Conservation (phyloP, 2,329 filamentous ascomycete species). For the Chalaropsis thielavioides region DNA sequence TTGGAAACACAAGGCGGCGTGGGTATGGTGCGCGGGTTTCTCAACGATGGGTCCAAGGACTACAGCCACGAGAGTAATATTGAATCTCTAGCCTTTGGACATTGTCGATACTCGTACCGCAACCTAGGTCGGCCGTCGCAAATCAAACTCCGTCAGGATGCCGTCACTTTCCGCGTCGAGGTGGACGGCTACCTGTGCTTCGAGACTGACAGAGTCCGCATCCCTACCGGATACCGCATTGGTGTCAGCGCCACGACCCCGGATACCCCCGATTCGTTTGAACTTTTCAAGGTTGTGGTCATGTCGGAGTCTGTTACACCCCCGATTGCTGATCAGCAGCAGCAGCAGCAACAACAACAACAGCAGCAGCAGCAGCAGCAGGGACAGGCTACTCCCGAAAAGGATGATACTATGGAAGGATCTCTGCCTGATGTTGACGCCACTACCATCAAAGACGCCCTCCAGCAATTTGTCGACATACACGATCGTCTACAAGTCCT, state of each 20-base stretch:
- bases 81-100: slow-evolving; percentile 79
- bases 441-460: slow-evolving; percentile 34
- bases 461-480: slow-evolving; percentile 64
- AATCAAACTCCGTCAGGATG: slow-evolving; percentile 55
- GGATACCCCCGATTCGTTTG: slow-evolving; percentile 87
- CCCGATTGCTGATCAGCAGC: slow-evolving; percentile 19
- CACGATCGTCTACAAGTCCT: slow-evolving; percentile 68
- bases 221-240: slow-evolving; percentile 71
- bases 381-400: slow-evolving; percentile 10
- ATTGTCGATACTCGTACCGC: slow-evolving; percentile 81
- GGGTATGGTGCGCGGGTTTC: slow-evolving; percentile 77
- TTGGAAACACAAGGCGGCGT: slow-evolving; percentile 66
- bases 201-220: slow-evolving; percentile 59
- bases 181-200: slow-evolving; percentile 76
- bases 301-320: slow-evolving; percentile 38
- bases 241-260: slow-evolving; percentile 79
- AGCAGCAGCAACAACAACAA: slow-evolving; percentile 9
- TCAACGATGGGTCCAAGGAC: slow-evolving; percentile 79
- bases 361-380: slow-evolving; percentile 18
- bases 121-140: slow-evolving; percentile 77
- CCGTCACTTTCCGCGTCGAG: slow-evolving; percentile 55
- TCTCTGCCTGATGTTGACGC: slow-evolving; percentile 35
- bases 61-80: slow-evolving; percentile 63
- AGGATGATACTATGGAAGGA: slow-evolving; percentile 26
- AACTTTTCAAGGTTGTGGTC: slow-evolving; percentile 75